Conservation (phyloP, 176 grass and related monocot species). For the Rhynchospora breviuscula region DNA sequence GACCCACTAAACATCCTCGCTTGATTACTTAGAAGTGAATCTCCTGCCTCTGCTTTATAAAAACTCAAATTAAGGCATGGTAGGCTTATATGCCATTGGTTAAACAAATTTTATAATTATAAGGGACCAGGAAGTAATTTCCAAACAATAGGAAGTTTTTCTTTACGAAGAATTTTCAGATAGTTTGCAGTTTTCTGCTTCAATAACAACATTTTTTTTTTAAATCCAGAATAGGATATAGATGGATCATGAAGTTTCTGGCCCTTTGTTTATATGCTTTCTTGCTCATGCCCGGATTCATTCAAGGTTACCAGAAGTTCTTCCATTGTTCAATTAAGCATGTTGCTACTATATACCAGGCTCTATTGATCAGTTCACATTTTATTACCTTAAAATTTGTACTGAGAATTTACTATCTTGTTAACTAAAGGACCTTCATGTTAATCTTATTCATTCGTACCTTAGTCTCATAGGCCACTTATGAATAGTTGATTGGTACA, state of each 20-base stretch:
- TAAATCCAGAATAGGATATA: constrained; percentile 84
- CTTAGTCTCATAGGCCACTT: not conserved
- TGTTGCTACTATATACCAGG: not conserved
- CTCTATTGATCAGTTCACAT: not conserved
- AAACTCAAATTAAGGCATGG: too few species aligned
- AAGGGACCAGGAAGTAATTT: not conserved
- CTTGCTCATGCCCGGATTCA: constrained; percentile 79
- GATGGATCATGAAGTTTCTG: constrained; percentile 83
- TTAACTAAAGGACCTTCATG: constrained; percentile 7
- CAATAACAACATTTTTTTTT: constrained; percentile 29
- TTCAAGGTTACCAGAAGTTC: constrained; percentile 53
- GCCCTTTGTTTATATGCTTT: constrained; percentile 74
- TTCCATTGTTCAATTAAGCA: not conserved
- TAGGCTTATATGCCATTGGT: not conserved
- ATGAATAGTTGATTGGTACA: not conserved
- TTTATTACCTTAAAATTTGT: not conserved
- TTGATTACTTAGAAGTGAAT: too few species aligned
- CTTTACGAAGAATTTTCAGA: not conserved
- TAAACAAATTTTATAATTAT: not conserved
- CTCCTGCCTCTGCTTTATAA: too few species aligned
- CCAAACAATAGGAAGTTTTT: not conserved
- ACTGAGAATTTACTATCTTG: not conserved
- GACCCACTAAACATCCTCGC: too few species aligned
- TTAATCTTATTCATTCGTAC: not conserved
- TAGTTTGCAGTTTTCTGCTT: not conserved